Conservation (phyloP, 495 filamentous ascomycete species). For the Penicillium coffeae region DNA sequence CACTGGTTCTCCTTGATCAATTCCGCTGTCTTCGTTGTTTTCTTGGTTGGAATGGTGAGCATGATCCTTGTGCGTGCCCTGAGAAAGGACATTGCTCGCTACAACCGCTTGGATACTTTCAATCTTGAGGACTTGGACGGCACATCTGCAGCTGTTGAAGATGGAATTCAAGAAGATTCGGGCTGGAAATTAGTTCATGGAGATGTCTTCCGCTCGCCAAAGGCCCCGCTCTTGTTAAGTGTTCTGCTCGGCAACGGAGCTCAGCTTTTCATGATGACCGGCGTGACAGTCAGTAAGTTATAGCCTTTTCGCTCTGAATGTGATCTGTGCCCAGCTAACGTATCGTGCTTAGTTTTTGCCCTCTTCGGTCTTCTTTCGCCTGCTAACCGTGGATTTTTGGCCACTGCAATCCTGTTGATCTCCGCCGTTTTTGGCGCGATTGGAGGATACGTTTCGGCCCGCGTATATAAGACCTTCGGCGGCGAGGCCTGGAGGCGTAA, state of each 20-base stretch:
- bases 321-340: conserved; percentile 5
- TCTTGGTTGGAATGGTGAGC: conserved; percentile 84
- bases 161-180: conserved; percentile 94
- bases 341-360: conserved; percentile 59
- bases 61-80: conserved; percentile 84
- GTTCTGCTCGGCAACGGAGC: conserved; percentile 89
- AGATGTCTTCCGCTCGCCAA: conserved; percentile 90
- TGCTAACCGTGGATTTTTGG: conserved; percentile 88
- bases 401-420: conserved; percentile 84
- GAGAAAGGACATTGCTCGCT: conserved; percentile 89
- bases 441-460: conserved; percentile 84
- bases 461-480: conserved; percentile 86
- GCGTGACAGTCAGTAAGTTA: conserved; percentile 69
- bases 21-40: conserved; percentile 87
- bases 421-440: conserved; percentile 92
- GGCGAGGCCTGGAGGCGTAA: conserved; percentile 94
- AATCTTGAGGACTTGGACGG: conserved; percentile 79
- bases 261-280: conserved; percentile 96
- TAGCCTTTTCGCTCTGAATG: neutral
- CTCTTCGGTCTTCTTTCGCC: conserved; percentile 92
- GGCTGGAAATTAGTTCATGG: conserved; percentile 98
- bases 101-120: conserved; percentile 86
- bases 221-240: conserved; percentile 76
- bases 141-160: conserved; percentile 69
- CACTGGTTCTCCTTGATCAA: conserved; percentile 98